Evolutionary conservation across 2,329 filamentous ascomycete genomes (phyloP), one percentile per base, ranked within the genome.

Genomic region (Juglanconis juglandina): DNA sequence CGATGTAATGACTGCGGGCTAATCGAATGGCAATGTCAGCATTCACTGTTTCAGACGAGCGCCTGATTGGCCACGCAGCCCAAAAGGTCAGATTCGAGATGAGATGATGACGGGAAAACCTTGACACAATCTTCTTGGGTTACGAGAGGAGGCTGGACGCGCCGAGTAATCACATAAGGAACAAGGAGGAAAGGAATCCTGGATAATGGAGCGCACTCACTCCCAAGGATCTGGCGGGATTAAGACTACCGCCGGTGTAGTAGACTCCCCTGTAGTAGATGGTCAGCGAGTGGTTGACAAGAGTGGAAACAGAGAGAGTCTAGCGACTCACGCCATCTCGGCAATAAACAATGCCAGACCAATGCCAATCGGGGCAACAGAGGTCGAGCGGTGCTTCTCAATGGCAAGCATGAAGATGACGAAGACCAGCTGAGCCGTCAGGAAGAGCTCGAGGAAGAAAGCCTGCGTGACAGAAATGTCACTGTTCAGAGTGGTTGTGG

Each of bases 311-410:
- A 35, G 9, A 1, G 3, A 33, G 9, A n/a, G 8, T 13, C 6
- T 1, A 14, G n/a, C 6, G 3, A 65, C 68, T 55, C 63, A 71
- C 70, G 70, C 73, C 54, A 80, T 70, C 69, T 81, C 74, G 5
- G 76, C 75, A 48, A 91, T 81, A 71, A 92, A 91, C 56, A 92
- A 79, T 0, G 88, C 79, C 2, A 91, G 73, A 1, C 90, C 90
- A 66, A 92, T 90, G 11, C 87, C 88, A 3, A 92, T 75, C 0
- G 89, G 89, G 0, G 89, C 89, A 1, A 91, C 74, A 68, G 81
- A 90, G 0, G 89, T 92, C 2, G 85, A 84, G 49, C 87, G 86
- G 71, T 91, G 88, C 74, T 92, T 91, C 70, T 91, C 87, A 4
- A 85, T 84, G 0, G 87, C 88, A 49, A 91, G 78, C 82, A 91